phyloP scores from a whole-genome alignment of 2,329 filamentous ascomycete genomes.

The Aspergillus chevalieri region DNA sequence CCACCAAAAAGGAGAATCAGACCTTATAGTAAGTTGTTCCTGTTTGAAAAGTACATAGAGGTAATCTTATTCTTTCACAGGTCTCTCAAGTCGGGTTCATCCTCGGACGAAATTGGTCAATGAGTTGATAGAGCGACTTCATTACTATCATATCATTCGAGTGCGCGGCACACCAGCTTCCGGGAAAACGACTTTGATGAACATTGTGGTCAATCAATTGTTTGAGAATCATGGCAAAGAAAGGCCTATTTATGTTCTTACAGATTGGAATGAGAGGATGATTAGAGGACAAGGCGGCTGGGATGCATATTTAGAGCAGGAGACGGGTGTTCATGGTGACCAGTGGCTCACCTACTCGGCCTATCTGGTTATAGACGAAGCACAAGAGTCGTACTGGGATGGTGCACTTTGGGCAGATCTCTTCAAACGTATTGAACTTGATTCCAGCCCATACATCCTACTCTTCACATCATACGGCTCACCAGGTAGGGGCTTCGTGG shows the following conservation, averaged over 20 bases:
- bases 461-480: slow-evolving; percentile 11
- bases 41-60: neutral
- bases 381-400: slow-evolving; percentile 9
- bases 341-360: slow-evolving; percentile 2
- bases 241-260: slow-evolving; percentile 6
- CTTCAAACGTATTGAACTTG: slow-evolving; percentile 4
- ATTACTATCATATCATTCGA: slow-evolving; percentile 5
- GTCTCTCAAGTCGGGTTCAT: neutral
- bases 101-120: neutral
- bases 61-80: neutral
- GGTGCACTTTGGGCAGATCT: slow-evolving; percentile 4
- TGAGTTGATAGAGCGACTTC: slow-evolving; percentile 6
- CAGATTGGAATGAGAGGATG: slow-evolving; percentile 2
- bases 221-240: neutral
- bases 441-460: slow-evolving; percentile 1
- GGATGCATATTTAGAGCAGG: slow-evolving; percentile 2
- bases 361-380: slow-evolving; percentile 11
- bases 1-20: neutral
- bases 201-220: slow-evolving; percentile 8
- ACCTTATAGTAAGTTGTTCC: neutral
- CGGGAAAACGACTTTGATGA: slow-evolving; percentile 10
- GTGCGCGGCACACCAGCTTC: slow-evolving; percentile 7
- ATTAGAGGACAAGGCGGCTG: neutral
- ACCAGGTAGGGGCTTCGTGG: slow-evolving; percentile 1
- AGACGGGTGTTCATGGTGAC: slow-evolving; percentile 7